phyloP scores from a whole-genome alignment of 129 eudicot genomes.

The Flaveria sonorensis region DNA sequence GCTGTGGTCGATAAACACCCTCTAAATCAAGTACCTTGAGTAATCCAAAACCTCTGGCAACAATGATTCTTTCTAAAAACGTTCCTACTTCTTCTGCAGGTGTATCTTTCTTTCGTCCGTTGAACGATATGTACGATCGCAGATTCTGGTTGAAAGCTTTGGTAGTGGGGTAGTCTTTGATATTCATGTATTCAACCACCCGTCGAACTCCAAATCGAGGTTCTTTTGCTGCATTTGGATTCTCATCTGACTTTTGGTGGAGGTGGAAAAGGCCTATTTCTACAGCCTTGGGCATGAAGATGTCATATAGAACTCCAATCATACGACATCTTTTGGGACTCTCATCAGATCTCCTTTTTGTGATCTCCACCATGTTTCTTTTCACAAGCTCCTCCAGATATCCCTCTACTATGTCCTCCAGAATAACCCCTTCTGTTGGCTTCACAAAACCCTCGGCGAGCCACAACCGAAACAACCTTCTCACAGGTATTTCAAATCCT shows the following conservation, averaged over 20 bases:
- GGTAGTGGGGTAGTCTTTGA: constrained; percentile 20
- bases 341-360: constrained; percentile 24
- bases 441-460: constrained; percentile 47
- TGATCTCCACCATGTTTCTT: constrained; percentile 44
- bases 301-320: constrained; percentile 30
- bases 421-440: not conserved
- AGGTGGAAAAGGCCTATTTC: constrained; percentile 38
- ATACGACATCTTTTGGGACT: constrained; percentile 41
- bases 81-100: constrained; percentile 38
- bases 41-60: constrained; percentile 34
- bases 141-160: constrained; percentile 27
- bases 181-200: constrained; percentile 31
- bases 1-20: constrained; percentile 33
- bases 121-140: constrained; percentile 38
- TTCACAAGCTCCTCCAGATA: constrained; percentile 42
- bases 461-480: constrained; percentile 46
- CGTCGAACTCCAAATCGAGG: constrained; percentile 29
- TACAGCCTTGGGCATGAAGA: constrained; percentile 33
- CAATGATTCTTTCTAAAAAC: constrained; percentile 34
- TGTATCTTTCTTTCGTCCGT: constrained; percentile 31
- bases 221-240: constrained; percentile 18
- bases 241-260: constrained; percentile 12
- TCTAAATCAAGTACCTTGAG: constrained; percentile 41
- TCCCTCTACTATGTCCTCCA: constrained; percentile 38
- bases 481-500: constrained; percentile 37